Evolutionary conservation across 352 stramenopile genomes (phyloP).

Genomic region (Phytophthora palmivora): DNA sequence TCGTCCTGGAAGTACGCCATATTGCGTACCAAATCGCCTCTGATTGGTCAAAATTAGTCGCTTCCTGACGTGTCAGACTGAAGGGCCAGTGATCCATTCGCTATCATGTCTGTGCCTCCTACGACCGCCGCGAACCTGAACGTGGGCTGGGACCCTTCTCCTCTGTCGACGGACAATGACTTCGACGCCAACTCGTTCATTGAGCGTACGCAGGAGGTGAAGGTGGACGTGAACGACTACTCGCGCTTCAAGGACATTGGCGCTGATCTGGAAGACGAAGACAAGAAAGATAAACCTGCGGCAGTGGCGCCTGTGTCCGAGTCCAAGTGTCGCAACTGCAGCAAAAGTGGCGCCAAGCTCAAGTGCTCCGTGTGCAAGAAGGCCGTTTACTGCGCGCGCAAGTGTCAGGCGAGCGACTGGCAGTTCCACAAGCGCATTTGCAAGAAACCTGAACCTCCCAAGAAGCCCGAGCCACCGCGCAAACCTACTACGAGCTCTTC

Average conservation of each 20-base stretch:
- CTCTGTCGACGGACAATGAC: slow-evolving; percentile 22
- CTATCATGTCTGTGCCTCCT: slow-evolving; percentile 26
- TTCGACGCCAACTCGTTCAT: slow-evolving; percentile 59
- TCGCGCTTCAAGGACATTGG: slow-evolving; percentile 87
- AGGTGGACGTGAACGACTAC: slow-evolving; percentile 87
- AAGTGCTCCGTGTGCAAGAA: slow-evolving; percentile 92
- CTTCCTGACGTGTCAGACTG: too few relatives aligned
- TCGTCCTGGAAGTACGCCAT: slow-evolving; percentile 22
- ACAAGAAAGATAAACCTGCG: slow-evolving; percentile 15
- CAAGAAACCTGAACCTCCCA: slow-evolving; percentile 77
- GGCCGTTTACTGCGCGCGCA: slow-evolving; percentile 78
- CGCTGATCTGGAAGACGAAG: slow-evolving; percentile 48
- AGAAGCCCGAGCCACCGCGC: slow-evolving; percentile 51
- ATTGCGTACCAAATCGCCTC: too few relatives aligned
- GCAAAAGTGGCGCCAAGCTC: slow-evolving; percentile 76
- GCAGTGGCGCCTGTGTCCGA: slow-evolving; percentile 8
- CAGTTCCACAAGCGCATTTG: slow-evolving; percentile 90
- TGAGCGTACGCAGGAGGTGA: slow-evolving; percentile 66
- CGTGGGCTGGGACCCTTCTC: slow-evolving; percentile 59
- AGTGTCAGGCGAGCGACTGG: slow-evolving; percentile 87
- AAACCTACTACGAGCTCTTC: slow-evolving; percentile 12
- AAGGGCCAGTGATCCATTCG: neutral
- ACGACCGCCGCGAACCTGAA: slow-evolving; percentile 40
- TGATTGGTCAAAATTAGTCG: slow-evolving; percentile 15
- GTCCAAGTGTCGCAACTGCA: slow-evolving; percentile 76